Conservation (phyloP, 345 rosid genomes). For the Excoecaria cochinchinensis region DNA sequence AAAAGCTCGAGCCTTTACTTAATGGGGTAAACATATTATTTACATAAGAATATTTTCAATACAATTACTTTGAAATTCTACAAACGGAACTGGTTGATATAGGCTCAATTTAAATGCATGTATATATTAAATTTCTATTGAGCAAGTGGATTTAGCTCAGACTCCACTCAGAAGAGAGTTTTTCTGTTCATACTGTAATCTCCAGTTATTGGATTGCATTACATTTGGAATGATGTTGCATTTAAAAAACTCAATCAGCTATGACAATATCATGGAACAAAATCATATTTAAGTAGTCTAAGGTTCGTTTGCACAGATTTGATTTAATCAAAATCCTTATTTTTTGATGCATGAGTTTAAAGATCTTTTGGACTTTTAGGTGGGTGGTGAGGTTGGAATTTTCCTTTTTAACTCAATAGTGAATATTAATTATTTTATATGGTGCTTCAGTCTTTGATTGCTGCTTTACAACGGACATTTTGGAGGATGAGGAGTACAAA, state of each 20-base stretch:
- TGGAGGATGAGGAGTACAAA: slow-evolving; percentile 51
- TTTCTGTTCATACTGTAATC: not conserved
- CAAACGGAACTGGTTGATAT: not conserved
- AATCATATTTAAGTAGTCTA: not conserved
- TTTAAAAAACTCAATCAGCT: not conserved
- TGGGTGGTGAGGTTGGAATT: not conserved
- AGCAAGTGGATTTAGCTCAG: not conserved
- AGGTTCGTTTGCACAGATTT: not conserved
- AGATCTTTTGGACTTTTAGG: not conserved
- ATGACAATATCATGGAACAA: not conserved
- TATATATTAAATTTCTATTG: not conserved
- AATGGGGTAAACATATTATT: not conserved
- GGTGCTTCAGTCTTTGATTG: slow-evolving; percentile 54
- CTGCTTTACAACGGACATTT: slow-evolving; percentile 58
- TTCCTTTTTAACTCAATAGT: not conserved
- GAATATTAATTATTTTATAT: not conserved
- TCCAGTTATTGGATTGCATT: not conserved
- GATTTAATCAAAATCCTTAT: not conserved
- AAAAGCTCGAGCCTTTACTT: not conserved
- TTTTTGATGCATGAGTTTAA: not conserved
- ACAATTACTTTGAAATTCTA: not conserved
- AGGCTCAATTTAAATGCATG: not conserved
- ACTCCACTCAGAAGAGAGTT: not conserved
- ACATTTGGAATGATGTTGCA: not conserved
- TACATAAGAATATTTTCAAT: not conserved